phyloP scores from a whole-genome alignment of 768 basidiomycete genomes.

The Mycena chlorophos region DNA sequence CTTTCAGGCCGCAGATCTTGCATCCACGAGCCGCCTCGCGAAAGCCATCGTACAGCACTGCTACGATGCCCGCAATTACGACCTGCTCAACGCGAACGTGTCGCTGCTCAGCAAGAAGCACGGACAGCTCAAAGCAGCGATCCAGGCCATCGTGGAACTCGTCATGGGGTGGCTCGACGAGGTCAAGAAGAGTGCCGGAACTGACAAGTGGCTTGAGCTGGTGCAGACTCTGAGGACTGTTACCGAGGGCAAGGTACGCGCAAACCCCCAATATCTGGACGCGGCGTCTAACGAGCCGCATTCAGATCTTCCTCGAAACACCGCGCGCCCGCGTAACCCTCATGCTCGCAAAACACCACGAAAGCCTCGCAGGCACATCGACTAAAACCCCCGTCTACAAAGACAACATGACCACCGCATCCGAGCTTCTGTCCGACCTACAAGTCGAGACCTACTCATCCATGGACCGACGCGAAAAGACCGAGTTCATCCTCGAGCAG shows the following conservation, averaged over 20 bases:
- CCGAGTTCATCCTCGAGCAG: conserved; percentile 96
- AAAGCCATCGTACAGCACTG: conserved; percentile 70
- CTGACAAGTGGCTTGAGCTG: conserved; percentile 80
- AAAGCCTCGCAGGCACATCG: conserved; percentile 55
- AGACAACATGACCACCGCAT: conserved; percentile 80
- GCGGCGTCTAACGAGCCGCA: background rate
- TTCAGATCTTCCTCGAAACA: conserved; percentile 93
- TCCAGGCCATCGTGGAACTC: conserved; percentile 90
- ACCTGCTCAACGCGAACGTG: conserved; percentile 69
- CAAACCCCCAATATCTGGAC: background rate
- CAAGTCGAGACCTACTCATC: conserved; percentile 99
- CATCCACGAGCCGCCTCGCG: conserved; percentile 86
- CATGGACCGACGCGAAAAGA: conserved; percentile 98
- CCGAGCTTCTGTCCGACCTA: conserved; percentile 89
- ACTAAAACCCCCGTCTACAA: conserved; percentile 49
- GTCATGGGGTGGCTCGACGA: conserved; percentile 80
- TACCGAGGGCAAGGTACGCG: conserved; percentile 91
- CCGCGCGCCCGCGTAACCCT: conserved; percentile 94
- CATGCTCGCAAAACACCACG: conserved; percentile 81
- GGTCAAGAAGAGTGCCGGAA: conserved; percentile 65
- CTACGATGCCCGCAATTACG: conserved; percentile 70
- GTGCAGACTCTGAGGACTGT: conserved; percentile 87
- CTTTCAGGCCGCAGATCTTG: conserved; percentile 82
- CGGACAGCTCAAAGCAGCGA: conserved; percentile 88
- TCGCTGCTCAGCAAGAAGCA: conserved; percentile 87